phyloP scores from a whole-genome alignment of 2,329 filamentous ascomycete species.

The Alternaria burnsii region DNA sequence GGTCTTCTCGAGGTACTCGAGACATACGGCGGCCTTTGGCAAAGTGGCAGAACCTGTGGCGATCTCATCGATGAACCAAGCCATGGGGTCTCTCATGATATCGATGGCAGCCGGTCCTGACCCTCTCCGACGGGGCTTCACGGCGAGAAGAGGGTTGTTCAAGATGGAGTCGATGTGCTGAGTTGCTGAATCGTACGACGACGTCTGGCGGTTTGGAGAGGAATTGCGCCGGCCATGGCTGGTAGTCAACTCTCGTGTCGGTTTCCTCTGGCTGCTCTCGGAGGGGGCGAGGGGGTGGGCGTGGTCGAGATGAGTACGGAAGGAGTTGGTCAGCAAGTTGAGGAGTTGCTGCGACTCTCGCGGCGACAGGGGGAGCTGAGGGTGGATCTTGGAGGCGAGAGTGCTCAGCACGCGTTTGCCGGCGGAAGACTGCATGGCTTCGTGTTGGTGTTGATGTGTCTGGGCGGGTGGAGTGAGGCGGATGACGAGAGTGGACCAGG shows the following conservation, averaged over 20 bases:
- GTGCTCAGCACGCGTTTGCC: conserved; percentile 48
- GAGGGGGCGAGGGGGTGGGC: conserved; percentile 57
- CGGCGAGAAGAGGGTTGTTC: conserved; percentile 59
- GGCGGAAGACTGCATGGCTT: conserved; percentile 61
- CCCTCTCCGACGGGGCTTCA: conserved; percentile 36
- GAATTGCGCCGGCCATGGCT: conserved; percentile 16
- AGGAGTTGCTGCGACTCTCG: conserved; percentile 68
- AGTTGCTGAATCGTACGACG: conserved; percentile 53
- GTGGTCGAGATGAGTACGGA: conserved; percentile 68
- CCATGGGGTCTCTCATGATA: conserved; percentile 49
- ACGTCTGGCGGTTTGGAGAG: conserved; percentile 28
- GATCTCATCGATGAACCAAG: conserved; percentile 53
- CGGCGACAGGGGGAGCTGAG: conserved; percentile 61
- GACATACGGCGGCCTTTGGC: conserved; percentile 50
- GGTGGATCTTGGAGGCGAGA: conserved; percentile 63
- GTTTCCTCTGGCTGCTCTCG: conserved; percentile 14
- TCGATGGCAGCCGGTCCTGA: conserved; percentile 38
- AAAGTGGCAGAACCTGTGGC: conserved; percentile 50
- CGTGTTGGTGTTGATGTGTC: not conserved
- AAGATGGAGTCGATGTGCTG: conserved; percentile 61
- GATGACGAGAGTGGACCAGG: conserved; percentile 20
- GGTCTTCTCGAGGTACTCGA: conserved; percentile 42
- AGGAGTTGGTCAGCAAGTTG: conserved; percentile 68
- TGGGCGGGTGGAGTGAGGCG: conserved; percentile 5
- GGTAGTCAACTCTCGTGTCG: conserved; percentile 6